phyloP scores from a whole-genome alignment of 2,329 filamentous ascomycete genomes.

The Arthrinium puccinioides region DNA sequence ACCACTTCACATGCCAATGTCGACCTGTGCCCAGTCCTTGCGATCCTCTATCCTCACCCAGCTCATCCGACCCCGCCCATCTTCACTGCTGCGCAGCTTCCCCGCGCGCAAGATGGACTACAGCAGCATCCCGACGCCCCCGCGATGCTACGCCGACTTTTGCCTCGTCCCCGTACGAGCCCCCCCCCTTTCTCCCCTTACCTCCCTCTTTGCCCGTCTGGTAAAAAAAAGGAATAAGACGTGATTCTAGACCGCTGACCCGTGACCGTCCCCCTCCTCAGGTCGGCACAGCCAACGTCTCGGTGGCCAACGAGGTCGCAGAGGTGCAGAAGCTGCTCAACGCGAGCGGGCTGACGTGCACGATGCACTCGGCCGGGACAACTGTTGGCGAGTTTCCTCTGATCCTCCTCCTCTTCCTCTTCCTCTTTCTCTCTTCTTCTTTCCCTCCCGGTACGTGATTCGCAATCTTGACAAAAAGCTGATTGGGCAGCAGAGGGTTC shows the following conservation, averaged over 20 bases:
- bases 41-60: too few species aligned
- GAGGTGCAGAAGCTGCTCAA: constrained; percentile 80
- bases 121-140: constrained; percentile 53
- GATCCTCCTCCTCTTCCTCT: neutral
- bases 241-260: neutral
- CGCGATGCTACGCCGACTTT: constrained; percentile 79
- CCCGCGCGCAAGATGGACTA: constrained; percentile 33
- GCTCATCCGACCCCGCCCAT: too few species aligned
- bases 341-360: constrained; percentile 72
- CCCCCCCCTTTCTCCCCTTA: neutral
- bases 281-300: constrained; percentile 73
- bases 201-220: neutral
- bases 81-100: too few species aligned
- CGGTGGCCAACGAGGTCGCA: constrained; percentile 77
- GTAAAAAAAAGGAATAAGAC: too few species aligned
- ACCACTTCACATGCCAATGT: too few species aligned
- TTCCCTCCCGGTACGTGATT: too few species aligned
- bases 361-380: constrained; percentile 90
- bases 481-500: constrained; percentile 87
- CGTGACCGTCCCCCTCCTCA: constrained; percentile 21
- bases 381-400: constrained; percentile 65
- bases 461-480: too few species aligned
- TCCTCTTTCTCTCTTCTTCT: neutral
- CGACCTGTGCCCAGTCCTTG: too few species aligned
- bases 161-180: constrained; percentile 72